These are phyloP conservation scores for Byssothecium circinans DNA, from an alignment of 2,329 filamentous ascomycete genomes.

Conservation along the genomic window DNA sequence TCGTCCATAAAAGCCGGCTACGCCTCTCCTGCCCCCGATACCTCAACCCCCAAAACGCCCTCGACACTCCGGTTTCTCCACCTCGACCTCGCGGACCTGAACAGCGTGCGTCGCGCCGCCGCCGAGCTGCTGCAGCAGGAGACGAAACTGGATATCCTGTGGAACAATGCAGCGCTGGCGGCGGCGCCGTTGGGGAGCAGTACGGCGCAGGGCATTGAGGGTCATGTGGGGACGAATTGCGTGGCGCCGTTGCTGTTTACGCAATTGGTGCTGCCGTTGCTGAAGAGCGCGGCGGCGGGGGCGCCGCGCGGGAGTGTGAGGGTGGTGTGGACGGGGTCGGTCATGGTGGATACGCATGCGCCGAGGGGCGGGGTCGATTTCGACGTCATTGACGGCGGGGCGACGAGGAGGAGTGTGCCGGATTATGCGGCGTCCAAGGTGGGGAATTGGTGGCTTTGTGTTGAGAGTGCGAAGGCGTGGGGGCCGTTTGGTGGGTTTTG, in stretches of 20 bases:
- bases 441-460: slow-evolving; percentile 16
- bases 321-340: slow-evolving; percentile 33
- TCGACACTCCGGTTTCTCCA: slow-evolving; percentile 22
- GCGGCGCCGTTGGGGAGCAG: slow-evolving; percentile 16
- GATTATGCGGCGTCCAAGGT: slow-evolving; percentile 16
- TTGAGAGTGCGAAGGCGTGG: slow-evolving; percentile 11
- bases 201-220: slow-evolving; percentile 18
- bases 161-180: slow-evolving; percentile 37
- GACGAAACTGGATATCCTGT: slow-evolving; percentile 45
- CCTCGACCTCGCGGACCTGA: slow-evolving; percentile 46
- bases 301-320: slow-evolving; percentile 27
- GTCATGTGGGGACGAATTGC: slow-evolving; percentile 43
- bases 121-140: slow-evolving; percentile 41
- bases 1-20: slow-evolving; percentile 23
- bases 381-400: slow-evolving; percentile 2
- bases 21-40: no score
- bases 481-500: slow-evolving; percentile 6
- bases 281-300: slow-evolving; percentile 28
- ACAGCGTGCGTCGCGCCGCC: slow-evolving; percentile 33
- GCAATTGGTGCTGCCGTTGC: slow-evolving; percentile 36
- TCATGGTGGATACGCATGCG: slow-evolving; percentile 6
- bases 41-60: no score
- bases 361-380: slow-evolving; percentile 7
- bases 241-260: slow-evolving; percentile 44
- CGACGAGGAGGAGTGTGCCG: background rate